Evolutionary conservation across 352 stramenopile species (phyloP), one percentile per base, ranked within the genome.

Genomic region (Phytophthora pistaciae): DNA sequence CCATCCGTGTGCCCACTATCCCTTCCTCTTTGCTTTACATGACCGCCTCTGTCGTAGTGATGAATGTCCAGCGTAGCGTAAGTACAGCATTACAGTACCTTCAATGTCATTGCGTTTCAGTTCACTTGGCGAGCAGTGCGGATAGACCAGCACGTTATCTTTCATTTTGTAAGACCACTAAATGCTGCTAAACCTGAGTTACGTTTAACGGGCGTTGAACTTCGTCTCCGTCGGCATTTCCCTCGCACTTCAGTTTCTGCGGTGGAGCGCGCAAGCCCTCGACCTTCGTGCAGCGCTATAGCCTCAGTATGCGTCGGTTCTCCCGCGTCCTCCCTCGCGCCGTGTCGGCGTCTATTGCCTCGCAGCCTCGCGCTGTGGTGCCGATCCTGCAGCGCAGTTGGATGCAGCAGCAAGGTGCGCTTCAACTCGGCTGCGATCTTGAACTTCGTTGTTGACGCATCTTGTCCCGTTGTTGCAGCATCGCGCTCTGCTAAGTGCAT

Each of bases 381-480:
- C 64, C 70, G 36, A 53, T 66, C 27, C 9, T 54, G 29, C 75
- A 58, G 36, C 66, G 66, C 38, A 33, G 53, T 7, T 79, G 64
- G 66, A 64, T 72, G 29, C 62, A 44, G 23, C 62, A 44, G 52
- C 68, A 69, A 75, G 66, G 76, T 83, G 23, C n/a, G 52, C 36
- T 60, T 56, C 31, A 64, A 69, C 21, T 60, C 58, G 3, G 1
- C 11, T 53, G 11, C 20, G 25, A 64, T 60, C 48, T 33, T 59
- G 27, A 44, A 6, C 4, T 9, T 6, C n/a, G 49, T 14, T 23
- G 38, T 66, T 74, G 40, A 70, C 58, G 36, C 38, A 49, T 56
- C 8, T 40, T 27, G 36, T 48, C 50, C 66, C 5, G 20, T 55
- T 57, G 31, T 23, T 58, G 40, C 53, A 79, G 63, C 27, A 23